A percentile compares a stretch with the other conserved stretches of the same genome.
Conservation (phyloP, 192 early-diverging fungal species). For the Rhizoclosmatium globosum region DNA sequence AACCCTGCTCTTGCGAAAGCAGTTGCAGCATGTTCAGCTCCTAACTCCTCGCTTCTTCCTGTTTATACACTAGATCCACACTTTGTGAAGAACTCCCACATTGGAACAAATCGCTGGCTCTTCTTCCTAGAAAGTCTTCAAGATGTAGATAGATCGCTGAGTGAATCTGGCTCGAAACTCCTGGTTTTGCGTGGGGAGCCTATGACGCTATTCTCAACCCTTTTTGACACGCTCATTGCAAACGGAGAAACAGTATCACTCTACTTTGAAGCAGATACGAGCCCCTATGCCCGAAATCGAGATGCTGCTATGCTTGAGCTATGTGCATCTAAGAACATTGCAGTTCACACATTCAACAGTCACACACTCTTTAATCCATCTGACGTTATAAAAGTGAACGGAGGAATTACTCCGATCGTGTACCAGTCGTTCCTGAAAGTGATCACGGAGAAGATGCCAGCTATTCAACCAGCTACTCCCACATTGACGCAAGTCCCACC, state of each 20-base stretch:
- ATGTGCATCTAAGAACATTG: too few relatives aligned
- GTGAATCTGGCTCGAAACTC: constrained; percentile 17
- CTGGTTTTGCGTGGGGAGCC: constrained; percentile 41
- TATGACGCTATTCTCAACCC: background rate
- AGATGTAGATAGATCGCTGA: constrained; percentile 15
- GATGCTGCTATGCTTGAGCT: constrained; percentile 5
- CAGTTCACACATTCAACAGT: too few relatives aligned
- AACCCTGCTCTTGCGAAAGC: constrained; percentile 31
- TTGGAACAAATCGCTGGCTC: background rate
- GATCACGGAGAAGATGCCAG: background rate
- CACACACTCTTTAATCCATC: too few relatives aligned
- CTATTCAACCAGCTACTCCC: too few relatives aligned
- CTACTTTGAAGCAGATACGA: background rate
- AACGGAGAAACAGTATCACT: background rate
- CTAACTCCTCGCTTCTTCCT: background rate
- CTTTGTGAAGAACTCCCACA: background rate
- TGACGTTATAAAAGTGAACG: background rate
- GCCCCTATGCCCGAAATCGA: constrained; percentile 5
- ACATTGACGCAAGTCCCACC: too few relatives aligned
- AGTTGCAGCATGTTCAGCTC: background rate
- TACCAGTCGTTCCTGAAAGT: background rate
- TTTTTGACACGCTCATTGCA: background rate
- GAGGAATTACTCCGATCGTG: background rate
- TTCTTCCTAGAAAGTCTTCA: constrained; percentile 28
- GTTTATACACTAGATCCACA: constrained; percentile 18